phyloP scores from a whole-genome alignment of 2,329 filamentous ascomycete species.

The Calonectria naviculata region DNA sequence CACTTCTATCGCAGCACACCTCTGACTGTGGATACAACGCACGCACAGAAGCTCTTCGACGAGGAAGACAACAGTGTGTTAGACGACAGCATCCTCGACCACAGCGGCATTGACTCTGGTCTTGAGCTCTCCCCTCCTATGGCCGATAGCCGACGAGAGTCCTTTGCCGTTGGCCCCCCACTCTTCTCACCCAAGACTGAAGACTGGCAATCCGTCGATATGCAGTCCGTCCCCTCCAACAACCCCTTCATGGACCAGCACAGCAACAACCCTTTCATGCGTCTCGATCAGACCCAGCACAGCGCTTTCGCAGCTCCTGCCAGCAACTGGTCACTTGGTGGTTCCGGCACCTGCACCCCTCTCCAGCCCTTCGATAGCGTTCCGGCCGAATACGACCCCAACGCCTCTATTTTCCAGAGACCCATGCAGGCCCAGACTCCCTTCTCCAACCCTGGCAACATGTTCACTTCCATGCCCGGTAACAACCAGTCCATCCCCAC shows the following conservation, averaged over 20 bases:
- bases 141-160: constrained; percentile 71
- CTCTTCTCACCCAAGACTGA: constrained; percentile 75
- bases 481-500: constrained; percentile 62
- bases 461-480: constrained; percentile 64
- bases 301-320: constrained; percentile 52
- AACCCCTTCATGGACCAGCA: constrained; percentile 70
- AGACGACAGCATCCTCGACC: constrained; percentile 71
- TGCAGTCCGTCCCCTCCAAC: constrained; percentile 72
- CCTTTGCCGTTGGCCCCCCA: constrained; percentile 66
- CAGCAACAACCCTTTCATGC: constrained; percentile 75
- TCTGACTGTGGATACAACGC: constrained; percentile 64
- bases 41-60: constrained; percentile 67
- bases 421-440: constrained; percentile 64
- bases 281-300: constrained; percentile 64
- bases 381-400: constrained; percentile 65
- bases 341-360: constrained; percentile 79
- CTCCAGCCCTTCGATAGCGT: constrained; percentile 73
- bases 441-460: constrained; percentile 64
- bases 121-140: constrained; percentile 73
- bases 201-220: constrained; percentile 72
- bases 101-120: constrained; percentile 68
- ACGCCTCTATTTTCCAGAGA: constrained; percentile 64
- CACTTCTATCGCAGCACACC: constrained; percentile 61
- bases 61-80: constrained; percentile 70
- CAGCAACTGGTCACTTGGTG: constrained; percentile 71